These are phyloP conservation scores for Tilletiaria anomala DNA, from an alignment of 1,284 basidiomycete genomes.

Conservation along the genomic window DNA sequence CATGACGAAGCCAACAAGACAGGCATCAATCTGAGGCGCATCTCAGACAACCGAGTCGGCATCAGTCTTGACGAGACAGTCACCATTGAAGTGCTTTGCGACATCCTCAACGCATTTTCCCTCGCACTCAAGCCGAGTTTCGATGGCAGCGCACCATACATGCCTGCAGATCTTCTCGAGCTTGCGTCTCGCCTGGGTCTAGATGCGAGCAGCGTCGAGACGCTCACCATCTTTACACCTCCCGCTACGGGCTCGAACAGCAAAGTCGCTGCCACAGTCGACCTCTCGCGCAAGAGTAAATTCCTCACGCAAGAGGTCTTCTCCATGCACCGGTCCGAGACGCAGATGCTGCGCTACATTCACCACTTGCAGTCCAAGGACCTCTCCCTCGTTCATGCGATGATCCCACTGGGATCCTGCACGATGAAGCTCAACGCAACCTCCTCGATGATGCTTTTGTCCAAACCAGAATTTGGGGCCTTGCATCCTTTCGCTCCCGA, in stretches of 20 bases:
- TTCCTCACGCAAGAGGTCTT: conserved; percentile 81
- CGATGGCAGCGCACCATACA: conserved; percentile 25
- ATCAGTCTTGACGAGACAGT: conserved; percentile 88
- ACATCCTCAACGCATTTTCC: conserved; percentile 65
- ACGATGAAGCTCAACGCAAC: conserved; percentile 42
- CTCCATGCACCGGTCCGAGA: conserved; percentile 81
- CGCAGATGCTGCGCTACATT: conserved; percentile 83
- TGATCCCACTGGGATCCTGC: conserved; percentile 80
- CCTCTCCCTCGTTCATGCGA: conserved; percentile 80
- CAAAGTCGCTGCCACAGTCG: conserved; percentile 13
- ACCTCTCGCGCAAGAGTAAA: conserved; percentile 55
- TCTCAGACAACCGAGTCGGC: conserved; percentile 66
- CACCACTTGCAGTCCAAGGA: conserved; percentile 87
- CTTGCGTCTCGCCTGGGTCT: conserved; percentile 19
- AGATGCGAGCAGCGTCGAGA: conserved; percentile 15
- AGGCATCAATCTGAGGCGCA: conserved; percentile 67
- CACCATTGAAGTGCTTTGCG: conserved; percentile 49
- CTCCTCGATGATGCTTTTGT: conserved; percentile 88
- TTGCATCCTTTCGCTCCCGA: conserved; percentile 85
- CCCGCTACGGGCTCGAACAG: conserved; percentile 5
- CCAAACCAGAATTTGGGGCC: conserved; percentile 75
- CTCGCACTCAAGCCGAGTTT: conserved; percentile 39
- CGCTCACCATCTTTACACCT: conserved; percentile 15
- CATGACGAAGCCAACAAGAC: conserved; percentile 56
- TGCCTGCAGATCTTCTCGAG: conserved; percentile 17